Base-by-base conservation (phyloP, 805 yeast species). In the Lipomyces sp. region DNA sequence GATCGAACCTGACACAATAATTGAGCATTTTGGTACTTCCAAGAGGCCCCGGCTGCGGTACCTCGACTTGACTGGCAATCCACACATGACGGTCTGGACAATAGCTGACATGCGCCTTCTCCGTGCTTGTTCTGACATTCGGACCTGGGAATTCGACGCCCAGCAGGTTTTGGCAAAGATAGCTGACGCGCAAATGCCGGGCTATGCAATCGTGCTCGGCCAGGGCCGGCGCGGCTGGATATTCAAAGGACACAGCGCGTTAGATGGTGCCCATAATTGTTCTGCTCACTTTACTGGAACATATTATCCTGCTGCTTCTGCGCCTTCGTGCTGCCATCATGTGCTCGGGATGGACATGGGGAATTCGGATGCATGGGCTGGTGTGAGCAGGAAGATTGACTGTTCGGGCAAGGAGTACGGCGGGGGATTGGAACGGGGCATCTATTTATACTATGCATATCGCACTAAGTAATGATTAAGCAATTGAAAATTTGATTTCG, bases 181-280 rank as follows among this genome's bases (percentile, higher is more conserved):
- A 62, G 61, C 70, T 54, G 72, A 73, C 42, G 61, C 79, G 72
- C 76, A 73, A 58, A 62, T 75, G 67, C 66, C 77, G 24, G 77
- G 82, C 63, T 69, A 81, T 80, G 32, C 80, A 74, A 72, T 76
- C 18, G 76, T 76, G 57, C 66, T 67, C 13, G 81, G 81, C 39
- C 87, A 86, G 71, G 96, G 96, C 3, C 81, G 97, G 67, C 82
- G 97, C 67, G 87, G 90, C 11, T 92, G 97, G 97, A 76, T 92
- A 18, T 88, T 86, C 76, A 53, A 48, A n/a, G 64, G 64, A 39
- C 62, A 60, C 18, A 45, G 58, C 54, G 60, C 57, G 37, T 57
- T 59, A n/a, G 60, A 54, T 2, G 64, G 54, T 8, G 54, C 57
- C 45, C 64, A 58, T 24, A 18, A 30, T 24, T 42, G 56, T 15